These are phyloP conservation scores for Leptographium lundbergii DNA, from an alignment of 2,329 filamentous ascomycete genomes.

Conservation along the genomic window DNA sequence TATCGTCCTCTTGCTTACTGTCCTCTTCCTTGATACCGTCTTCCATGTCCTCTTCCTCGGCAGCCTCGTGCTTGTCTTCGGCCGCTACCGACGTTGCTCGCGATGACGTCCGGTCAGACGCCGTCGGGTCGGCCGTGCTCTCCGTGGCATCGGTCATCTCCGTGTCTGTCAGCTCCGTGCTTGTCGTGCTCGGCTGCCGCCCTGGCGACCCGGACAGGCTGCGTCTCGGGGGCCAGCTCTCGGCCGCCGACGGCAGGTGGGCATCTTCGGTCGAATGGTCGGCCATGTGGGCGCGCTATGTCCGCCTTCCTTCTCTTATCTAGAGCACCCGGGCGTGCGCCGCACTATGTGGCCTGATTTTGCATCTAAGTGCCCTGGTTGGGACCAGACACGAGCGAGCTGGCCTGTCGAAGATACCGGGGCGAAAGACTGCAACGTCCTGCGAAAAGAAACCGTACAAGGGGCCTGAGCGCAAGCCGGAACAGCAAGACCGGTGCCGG, in stretches of 20 bases:
- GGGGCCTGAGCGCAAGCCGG: background rate
- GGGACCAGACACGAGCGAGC: background rate
- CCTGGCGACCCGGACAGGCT: background rate
- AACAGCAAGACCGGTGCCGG: background rate
- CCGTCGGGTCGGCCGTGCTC: background rate
- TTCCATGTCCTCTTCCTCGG: too few species aligned
- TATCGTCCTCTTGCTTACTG: too few species aligned
- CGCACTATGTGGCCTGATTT: background rate
- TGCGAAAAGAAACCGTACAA: too few species aligned
- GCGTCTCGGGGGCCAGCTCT: background rate
- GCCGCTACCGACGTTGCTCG: background rate
- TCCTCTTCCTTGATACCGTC: too few species aligned
- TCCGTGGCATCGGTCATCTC: background rate
- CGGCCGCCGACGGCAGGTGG: background rate
- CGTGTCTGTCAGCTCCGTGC: background rate
- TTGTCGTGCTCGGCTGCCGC: background rate
- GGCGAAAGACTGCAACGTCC: background rate
- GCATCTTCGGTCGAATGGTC: background rate
- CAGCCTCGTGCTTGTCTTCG: too few species aligned
- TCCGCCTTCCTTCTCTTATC: background rate
- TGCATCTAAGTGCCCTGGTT: background rate
- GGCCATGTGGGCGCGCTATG: background rate
- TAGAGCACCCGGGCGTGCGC: background rate
- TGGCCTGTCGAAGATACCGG: background rate
- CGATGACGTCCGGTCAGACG: background rate